A percentile compares a stretch with the other conserved stretches of the same genome.
These are phyloP conservation scores for Cornus suecica DNA, from an alignment of 148 eudicot genomes.

Conservation along the genomic window DNA sequence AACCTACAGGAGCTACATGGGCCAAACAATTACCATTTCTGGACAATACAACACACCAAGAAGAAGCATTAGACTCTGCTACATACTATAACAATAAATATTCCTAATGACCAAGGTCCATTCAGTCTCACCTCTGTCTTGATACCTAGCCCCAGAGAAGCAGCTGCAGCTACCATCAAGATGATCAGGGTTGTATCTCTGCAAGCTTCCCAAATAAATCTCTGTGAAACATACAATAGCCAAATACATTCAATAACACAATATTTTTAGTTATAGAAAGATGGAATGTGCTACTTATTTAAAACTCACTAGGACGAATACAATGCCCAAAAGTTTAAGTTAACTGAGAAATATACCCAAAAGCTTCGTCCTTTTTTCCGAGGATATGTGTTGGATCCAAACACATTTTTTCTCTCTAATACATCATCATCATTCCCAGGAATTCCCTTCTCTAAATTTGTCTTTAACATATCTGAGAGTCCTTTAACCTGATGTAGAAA, in stretches of 20 bases:
- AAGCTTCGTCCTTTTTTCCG: conserved; percentile 75
- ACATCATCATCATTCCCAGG: conserved; percentile 58
- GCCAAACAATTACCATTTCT: neutral
- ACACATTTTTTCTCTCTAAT: conserved; percentile 50
- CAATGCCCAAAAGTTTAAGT: neutral
- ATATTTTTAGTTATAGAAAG: neutral
- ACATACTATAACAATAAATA: neutral
- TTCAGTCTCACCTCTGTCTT: conserved; percentile 74
- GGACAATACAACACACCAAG: neutral
- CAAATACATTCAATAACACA: neutral
- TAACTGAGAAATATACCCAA: conserved; percentile 43
- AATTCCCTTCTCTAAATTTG: conserved; percentile 69
- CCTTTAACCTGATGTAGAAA: conserved; percentile 53
- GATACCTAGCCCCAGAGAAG: conserved; percentile 88
- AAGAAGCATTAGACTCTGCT: neutral
- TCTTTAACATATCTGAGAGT: conserved; percentile 50
- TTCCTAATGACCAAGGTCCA: neutral
- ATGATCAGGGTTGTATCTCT: conserved; percentile 81
- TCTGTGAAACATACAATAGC: conserved; percentile 34
- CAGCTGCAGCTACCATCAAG: conserved; percentile 94
- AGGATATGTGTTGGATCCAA: conserved; percentile 94
- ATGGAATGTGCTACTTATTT: neutral
- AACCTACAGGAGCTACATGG: neutral
- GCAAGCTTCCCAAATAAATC: conserved; percentile 90
- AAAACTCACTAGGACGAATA: neutral